Evolutionary conservation across 2,329 filamentous ascomycete species (phyloP), one percentile per base, ranked within the genome.

Genomic region (Coleophoma eucalyptorum): DNA sequence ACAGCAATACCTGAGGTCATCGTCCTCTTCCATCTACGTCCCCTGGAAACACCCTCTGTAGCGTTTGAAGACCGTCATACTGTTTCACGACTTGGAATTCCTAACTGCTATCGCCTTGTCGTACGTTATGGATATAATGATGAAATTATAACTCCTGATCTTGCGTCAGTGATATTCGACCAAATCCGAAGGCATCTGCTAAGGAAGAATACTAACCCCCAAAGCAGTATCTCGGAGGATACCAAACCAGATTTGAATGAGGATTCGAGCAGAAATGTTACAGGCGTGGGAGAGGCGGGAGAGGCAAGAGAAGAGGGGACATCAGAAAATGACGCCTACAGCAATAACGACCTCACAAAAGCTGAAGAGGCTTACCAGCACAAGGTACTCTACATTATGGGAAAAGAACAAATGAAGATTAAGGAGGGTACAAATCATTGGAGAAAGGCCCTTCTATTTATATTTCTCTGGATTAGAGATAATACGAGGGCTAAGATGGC

Each of bases 51-150:
- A 6, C 85, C 86, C 0, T 76, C 74, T 0, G 76, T 84, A 4
- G 61, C 75, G 0, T 60, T 69, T 1, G 67, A 67, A 3, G 72
- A 79, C 48, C 68, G 76, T 2, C 79, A 76, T 54, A 65, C 69
- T 34, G 70, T 79, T 35, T 58, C 60, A 3, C 46, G 58, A 12
- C 55, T 58, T 13, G 54, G 51, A 31, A 68, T 87, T 16, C 79
- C 80, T 0, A 80, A 85, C 38, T 84, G 82, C 57, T 90, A 89
- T 63, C 79, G 84, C 2, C 72, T 90, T 3, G 79, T 87, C 4
- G 75, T 89, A 1, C 79, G 86, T 13, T 83, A 89, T 61, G 87
- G 87, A 2, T 90, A 86, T 65, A 86, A 81, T 69, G 87, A 90
- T 58, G 80, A 87, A 58, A 77, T 89, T 18, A 77, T 90, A 43